A percentile compares a stretch with the other conserved stretches of the same genome.
phyloP scores from a whole-genome alignment of 2,329 filamentous ascomycete genomes.

The Chaetomiaceae sp. region DNA sequence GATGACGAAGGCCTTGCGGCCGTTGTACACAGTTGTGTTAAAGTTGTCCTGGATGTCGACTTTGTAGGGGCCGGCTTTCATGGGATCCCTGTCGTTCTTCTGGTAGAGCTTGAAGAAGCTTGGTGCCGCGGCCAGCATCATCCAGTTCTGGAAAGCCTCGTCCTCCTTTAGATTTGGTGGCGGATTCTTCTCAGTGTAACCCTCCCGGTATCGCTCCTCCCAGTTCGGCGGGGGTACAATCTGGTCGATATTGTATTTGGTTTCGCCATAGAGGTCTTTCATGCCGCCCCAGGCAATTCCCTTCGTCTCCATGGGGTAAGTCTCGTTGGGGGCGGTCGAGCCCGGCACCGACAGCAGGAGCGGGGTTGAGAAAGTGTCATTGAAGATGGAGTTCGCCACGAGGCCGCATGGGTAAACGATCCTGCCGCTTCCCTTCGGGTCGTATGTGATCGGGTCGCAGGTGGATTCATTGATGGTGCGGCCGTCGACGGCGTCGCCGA shows the following conservation, averaged over 20 bases:
- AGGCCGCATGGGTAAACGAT: conserved; percentile 92
- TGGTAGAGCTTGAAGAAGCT: conserved; percentile 91
- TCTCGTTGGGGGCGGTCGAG: conserved; percentile 37
- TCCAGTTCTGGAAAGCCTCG: conserved; percentile 95
- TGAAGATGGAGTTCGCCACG: conserved; percentile 96
- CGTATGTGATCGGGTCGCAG: conserved; percentile 68
- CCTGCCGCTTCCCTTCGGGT: conserved; percentile 45
- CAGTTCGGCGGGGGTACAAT: conserved; percentile 87
- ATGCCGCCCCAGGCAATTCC: conserved; percentile 88
- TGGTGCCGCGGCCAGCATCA: conserved; percentile 91
- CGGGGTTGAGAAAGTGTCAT: conserved; percentile 77
- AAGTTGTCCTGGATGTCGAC: conserved; percentile 58
- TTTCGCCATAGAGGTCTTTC: conserved; percentile 69
- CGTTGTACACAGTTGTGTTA: conserved; percentile 56
- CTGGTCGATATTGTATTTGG: conserved; percentile 59
- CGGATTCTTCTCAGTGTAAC: conserved; percentile 60
- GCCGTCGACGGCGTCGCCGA: conserved; percentile 61
- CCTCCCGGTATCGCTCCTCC: conserved; percentile 62
- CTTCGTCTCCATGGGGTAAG: conserved; percentile 72
- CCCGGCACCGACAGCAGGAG: conserved; percentile 51
- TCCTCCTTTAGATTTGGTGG: conserved; percentile 70
- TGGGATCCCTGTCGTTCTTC: conserved; percentile 67
- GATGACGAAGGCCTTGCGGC: conserved; percentile 85
- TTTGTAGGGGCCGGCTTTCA: conserved; percentile 69
- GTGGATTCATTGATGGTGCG: conserved; percentile 60